Evolutionary conservation across 371 early-diverging fungal species (phyloP).

Genomic region (Circinella minor): DNA sequence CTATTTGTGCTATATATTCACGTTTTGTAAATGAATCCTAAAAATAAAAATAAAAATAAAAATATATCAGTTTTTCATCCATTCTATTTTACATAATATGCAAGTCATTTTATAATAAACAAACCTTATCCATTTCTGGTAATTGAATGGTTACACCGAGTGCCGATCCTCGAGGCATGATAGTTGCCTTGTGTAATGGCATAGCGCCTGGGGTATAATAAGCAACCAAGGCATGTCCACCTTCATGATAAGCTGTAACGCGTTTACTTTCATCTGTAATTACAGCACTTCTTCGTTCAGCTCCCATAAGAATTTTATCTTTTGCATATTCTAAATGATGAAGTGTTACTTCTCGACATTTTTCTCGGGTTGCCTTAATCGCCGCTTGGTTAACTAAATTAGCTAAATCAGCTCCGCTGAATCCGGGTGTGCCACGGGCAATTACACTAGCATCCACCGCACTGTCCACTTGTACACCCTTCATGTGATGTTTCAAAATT

Average conservation of each 20-base stretch:
- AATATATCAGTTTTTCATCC: background rate
- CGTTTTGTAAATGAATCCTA: constrained; percentile 71
- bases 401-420: constrained; percentile 97
- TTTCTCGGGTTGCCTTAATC: constrained; percentile 84
- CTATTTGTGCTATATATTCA: constrained; percentile 85
- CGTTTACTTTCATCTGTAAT: constrained; percentile 84
- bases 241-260: constrained; percentile 95
- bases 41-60: background rate
- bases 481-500: constrained; percentile 87
- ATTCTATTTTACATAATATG: no score
- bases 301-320: constrained; percentile 95
- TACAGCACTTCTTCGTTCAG: constrained; percentile 87
- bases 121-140: constrained; percentile 85
- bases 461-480: constrained; percentile 60
- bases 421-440: constrained; percentile 94
- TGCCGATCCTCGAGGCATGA: constrained; percentile 92
- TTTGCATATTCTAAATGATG: constrained; percentile 92
- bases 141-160: constrained; percentile 91
- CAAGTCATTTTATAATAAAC: background rate
- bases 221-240: constrained; percentile 94
- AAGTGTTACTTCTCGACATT: constrained; percentile 64
- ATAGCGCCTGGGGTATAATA: constrained; percentile 89
- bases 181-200: constrained; percentile 95
- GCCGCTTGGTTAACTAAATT: constrained; percentile 95
- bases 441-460: constrained; percentile 77